Evolutionary conservation across 305 asterid species (phyloP).

Genomic region (Fraxinus ornus): DNA sequence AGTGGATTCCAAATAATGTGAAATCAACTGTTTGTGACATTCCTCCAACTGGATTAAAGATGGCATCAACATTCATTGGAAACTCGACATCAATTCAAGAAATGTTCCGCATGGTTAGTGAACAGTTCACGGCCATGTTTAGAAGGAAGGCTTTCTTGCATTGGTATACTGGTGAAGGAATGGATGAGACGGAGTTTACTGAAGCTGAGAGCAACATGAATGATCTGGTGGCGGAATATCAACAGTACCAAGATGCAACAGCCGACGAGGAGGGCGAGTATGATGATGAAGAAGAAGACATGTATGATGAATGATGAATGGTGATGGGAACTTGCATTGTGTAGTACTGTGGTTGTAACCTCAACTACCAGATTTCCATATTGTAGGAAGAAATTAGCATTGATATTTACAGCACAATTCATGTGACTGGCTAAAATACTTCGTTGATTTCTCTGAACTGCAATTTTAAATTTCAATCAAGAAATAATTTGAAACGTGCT

Average conservation of each 20-base stretch:
- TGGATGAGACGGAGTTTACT: conserved; percentile 46
- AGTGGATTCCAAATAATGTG: conserved; percentile 43
- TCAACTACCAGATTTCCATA: conserved; percentile 22
- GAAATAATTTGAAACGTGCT: not conserved
- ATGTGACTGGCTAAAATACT: not conserved
- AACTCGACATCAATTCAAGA: conserved; percentile 40
- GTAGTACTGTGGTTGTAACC: conserved; percentile 25
- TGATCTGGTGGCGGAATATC: conserved; percentile 38
- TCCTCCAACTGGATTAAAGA: conserved; percentile 41
- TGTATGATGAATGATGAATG: conserved; percentile 18
- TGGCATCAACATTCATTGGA: conserved; percentile 39
- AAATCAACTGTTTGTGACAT: conserved; percentile 42
- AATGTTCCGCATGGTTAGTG: conserved; percentile 41
- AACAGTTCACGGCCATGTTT: conserved; percentile 43
- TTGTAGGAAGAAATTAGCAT: not conserved
- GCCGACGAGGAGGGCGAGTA: conserved; percentile 43
- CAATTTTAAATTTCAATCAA: not conserved
- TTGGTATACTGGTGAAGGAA: conserved; percentile 43
- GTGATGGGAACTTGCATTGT: not conserved
- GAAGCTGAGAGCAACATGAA: conserved; percentile 49
- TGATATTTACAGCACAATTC: not conserved
- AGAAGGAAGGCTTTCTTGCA: conserved; percentile 47
- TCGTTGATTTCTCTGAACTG: not conserved
- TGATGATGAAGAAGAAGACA: conserved; percentile 36
- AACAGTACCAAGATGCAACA: conserved; percentile 42